Percentiles rank a stretch among this genome's conserved stretches.
Conservation (phyloP, 345 rosid genomes). For the Acer negundo region DNA sequence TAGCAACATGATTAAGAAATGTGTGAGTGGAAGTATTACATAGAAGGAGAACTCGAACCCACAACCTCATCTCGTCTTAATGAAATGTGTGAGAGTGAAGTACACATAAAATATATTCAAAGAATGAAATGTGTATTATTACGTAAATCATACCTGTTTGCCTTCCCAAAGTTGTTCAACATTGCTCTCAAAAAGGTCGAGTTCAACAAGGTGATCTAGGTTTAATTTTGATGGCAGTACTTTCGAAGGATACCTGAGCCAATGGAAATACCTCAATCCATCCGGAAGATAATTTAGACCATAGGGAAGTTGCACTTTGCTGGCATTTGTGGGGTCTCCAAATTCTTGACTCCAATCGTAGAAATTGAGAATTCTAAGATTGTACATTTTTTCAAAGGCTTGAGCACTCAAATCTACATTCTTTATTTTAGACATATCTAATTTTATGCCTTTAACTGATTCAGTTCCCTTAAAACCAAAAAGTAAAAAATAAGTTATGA, state of each 20-base stretch:
- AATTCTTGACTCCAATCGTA: background rate
- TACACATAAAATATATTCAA: background rate
- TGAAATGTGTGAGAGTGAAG: background rate
- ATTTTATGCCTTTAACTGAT: background rate
- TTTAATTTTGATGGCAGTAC: background rate
- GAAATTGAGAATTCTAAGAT: slow-evolving; percentile 5
- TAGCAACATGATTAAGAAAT: background rate
- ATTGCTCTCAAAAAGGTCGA: slow-evolving; percentile 25
- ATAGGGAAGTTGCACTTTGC: background rate
- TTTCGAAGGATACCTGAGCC: background rate
- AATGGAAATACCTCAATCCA: background rate
- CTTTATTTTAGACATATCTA: background rate
- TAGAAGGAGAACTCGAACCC: too few species aligned
- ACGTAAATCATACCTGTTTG: slow-evolving; percentile 26
- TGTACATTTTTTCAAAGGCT: slow-evolving; percentile 2
- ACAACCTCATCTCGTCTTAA: too few species aligned
- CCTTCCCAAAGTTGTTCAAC: slow-evolving; percentile 33
- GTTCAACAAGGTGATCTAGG: slow-evolving; percentile 15
- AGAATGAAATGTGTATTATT: background rate
- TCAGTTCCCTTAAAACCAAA: background rate
- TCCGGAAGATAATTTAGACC: background rate
- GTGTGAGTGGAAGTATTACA: too few species aligned
- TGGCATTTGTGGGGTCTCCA: background rate
- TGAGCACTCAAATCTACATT: background rate
- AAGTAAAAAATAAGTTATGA: background rate